Conservation (phyloP, 2,329 filamentous ascomycete species). For the Xylariaceae sp. region DNA sequence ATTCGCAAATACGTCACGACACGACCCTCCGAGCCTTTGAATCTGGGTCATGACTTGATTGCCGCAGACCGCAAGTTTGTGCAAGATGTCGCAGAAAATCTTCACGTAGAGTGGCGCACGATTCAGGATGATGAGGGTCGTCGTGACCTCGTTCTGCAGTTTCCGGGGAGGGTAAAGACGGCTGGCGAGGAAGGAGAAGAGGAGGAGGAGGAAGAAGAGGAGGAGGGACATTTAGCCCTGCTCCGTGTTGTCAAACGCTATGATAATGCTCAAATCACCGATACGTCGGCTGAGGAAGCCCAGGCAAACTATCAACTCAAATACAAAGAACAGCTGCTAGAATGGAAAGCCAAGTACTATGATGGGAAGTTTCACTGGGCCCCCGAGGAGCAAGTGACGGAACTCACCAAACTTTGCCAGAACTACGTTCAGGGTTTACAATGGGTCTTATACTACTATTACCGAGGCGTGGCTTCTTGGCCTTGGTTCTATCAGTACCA, state of each 20-base stretch:
- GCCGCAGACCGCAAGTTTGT: slow-evolving; percentile 91
- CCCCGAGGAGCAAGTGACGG: slow-evolving; percentile 67
- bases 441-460: slow-evolving; percentile 98
- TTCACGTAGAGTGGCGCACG: slow-evolving; percentile 56
- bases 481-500: slow-evolving; percentile 98
- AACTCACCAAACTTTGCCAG: slow-evolving; percentile 78
- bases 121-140: slow-evolving; percentile 53
- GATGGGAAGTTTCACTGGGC: slow-evolving; percentile 85
- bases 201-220: slow-evolving; percentile 68
- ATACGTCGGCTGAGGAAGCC: slow-evolving; percentile 73
- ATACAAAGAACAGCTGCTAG: slow-evolving; percentile 84
- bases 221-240: slow-evolving; percentile 80
- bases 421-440: slow-evolving; percentile 98
- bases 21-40: slow-evolving; percentile 58
- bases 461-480: slow-evolving; percentile 95
- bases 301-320: slow-evolving; percentile 75
- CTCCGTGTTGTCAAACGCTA: slow-evolving; percentile 84
- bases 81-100: slow-evolving; percentile 71
- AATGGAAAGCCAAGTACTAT: slow-evolving; percentile 96
- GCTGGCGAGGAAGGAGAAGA: slow-evolving; percentile 54
- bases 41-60: slow-evolving; percentile 69
- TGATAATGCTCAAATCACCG: slow-evolving; percentile 82
- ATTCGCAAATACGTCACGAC: slow-evolving; percentile 80
- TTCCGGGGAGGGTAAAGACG: slow-evolving; percentile 38
- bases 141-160: slow-evolving; percentile 49